Evolutionary conservation across 2,329 filamentous ascomycete species (phyloP), one percentile per base, ranked within the genome.

Genomic region (Sporothrix mexicana): DNA sequence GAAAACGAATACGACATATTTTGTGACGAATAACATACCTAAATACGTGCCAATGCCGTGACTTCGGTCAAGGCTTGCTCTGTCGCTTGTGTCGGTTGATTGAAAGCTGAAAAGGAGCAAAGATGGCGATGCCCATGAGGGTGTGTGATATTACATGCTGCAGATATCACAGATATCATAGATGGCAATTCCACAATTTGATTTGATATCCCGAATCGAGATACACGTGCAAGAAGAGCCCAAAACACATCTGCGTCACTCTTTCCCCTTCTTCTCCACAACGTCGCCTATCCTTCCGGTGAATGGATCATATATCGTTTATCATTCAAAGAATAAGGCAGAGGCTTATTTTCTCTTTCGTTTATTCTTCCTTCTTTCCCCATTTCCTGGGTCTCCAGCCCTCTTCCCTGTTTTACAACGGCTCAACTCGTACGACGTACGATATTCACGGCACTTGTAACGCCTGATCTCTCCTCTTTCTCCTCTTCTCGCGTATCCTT

Each of bases 291-390:
- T 4, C 17, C 3, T 36, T 59, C 13, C 55, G 25, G 25, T 59
- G 55, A 25, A 25, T 36, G 13, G n/a, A 17, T 20, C 57, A 8
- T 15, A 62, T 10, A 62, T 7, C 15, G 36, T 8, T 6, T 8
- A 36, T 36, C 36, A 62, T 13, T 43, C 25, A 8, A 13, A 17
- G 10, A 17, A 17, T 15, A 36, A 36, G 13, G 55, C 55, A 30
- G 55, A 15, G 25, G 55, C 25, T 59, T 30, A 36, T 9, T 59
- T 59, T 13, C 55, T 36, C 51, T 55, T 55, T 55, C 51, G 51
- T 59, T 36, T 59, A n/a, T 59, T 36, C 55, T 59, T 59, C 55
- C 55, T 59, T 59, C 55, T 59, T 59, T 36, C 23, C 55, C 55
- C 55, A 25, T 59, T 36, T 25, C 51, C 25, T 55, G 51, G 20